These are phyloP conservation scores for Cucurbita maxima DNA, from an alignment of 306 rosid genomes.

Conservation along the genomic window DNA sequence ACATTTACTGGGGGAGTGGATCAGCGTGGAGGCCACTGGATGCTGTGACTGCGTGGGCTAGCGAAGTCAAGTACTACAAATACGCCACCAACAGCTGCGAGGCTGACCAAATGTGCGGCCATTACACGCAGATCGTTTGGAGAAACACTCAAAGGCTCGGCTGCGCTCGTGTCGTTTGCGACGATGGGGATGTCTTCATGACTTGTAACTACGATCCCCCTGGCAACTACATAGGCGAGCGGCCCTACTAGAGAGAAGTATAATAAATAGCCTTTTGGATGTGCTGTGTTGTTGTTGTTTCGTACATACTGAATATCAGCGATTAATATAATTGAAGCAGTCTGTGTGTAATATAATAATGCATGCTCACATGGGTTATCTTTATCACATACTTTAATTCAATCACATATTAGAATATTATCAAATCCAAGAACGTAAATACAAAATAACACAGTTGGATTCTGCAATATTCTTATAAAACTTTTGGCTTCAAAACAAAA, in stretches of 20 bases:
- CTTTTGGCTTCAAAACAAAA: not conserved
- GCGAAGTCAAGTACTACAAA: constrained; percentile 50
- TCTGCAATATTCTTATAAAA: not conserved
- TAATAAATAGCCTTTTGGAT: too few species aligned
- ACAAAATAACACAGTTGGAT: not conserved
- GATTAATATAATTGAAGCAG: too few species aligned
- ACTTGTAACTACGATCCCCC: constrained; percentile 74
- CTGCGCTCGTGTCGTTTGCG: constrained; percentile 63
- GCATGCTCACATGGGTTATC: not conserved
- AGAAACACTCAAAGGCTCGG: constrained; percentile 47
- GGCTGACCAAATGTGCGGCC: constrained; percentile 69
- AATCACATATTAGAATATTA: not conserved
- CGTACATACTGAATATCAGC: too few species aligned
- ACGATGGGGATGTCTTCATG: constrained; percentile 68
- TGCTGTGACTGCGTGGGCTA: constrained; percentile 58
- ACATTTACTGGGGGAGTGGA: constrained; percentile 79
- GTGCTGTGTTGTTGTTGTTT: too few species aligned
- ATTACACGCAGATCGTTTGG: constrained; percentile 86
- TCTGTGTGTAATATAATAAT: not conserved
- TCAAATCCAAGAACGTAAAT: not conserved
- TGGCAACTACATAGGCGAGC: constrained; percentile 68
- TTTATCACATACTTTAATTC: not conserved
- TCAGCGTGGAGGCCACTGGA: constrained; percentile 48
- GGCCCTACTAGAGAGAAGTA: constrained; percentile 6
- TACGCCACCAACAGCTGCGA: constrained; percentile 43